phyloP scores from a whole-genome alignment of 257 asterid species.

The Fraxinus quadrangulata region DNA sequence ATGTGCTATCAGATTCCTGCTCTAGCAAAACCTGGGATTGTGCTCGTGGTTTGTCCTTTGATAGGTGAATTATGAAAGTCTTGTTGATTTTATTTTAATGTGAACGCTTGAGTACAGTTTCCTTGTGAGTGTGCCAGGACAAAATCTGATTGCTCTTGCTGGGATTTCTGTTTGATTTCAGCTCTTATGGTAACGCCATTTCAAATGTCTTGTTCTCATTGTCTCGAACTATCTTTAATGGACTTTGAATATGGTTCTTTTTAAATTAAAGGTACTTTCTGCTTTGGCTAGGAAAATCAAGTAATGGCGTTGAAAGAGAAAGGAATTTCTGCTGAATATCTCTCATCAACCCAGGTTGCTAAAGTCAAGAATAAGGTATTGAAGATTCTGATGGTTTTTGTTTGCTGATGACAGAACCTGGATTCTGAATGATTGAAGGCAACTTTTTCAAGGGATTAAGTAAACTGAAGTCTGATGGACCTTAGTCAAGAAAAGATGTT shows the following conservation, averaged over 20 bases:
- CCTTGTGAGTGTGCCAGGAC: slow-evolving; percentile 51
- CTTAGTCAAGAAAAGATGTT: slow-evolving; percentile 6
- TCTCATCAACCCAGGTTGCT: slow-evolving; percentile 81
- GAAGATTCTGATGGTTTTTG: neutral
- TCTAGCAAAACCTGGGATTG: slow-evolving; percentile 79
- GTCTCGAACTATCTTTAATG: neutral
- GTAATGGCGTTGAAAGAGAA: slow-evolving; percentile 76
- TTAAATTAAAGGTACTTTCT: slow-evolving; percentile 15
- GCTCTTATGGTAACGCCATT: slow-evolving; percentile 78
- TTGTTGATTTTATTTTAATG: slow-evolving; percentile 27
- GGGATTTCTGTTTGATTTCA: slow-evolving; percentile 39
- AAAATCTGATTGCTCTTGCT: slow-evolving; percentile 29
- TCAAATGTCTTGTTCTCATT: slow-evolving; percentile 13
- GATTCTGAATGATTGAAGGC: neutral
- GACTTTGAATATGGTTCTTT: slow-evolving; percentile 15
- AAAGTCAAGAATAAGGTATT: slow-evolving; percentile 72
- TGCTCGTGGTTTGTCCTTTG: slow-evolving; percentile 93
- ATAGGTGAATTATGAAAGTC: slow-evolving; percentile 64
- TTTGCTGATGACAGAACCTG: slow-evolving; percentile 6
- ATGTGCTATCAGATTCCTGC: slow-evolving; percentile 95
- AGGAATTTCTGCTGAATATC: slow-evolving; percentile 88
- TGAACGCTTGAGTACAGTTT: slow-evolving; percentile 50
- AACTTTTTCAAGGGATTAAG: slow-evolving; percentile 16
- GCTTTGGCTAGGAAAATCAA: slow-evolving; percentile 74
- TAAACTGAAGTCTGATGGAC: slow-evolving; percentile 1